Percentiles rank a stretch among this genome's conserved stretches.
Conservation (phyloP, 2,329 filamentous ascomycete genomes). For the Ophidiomyces ophidiicola region DNA sequence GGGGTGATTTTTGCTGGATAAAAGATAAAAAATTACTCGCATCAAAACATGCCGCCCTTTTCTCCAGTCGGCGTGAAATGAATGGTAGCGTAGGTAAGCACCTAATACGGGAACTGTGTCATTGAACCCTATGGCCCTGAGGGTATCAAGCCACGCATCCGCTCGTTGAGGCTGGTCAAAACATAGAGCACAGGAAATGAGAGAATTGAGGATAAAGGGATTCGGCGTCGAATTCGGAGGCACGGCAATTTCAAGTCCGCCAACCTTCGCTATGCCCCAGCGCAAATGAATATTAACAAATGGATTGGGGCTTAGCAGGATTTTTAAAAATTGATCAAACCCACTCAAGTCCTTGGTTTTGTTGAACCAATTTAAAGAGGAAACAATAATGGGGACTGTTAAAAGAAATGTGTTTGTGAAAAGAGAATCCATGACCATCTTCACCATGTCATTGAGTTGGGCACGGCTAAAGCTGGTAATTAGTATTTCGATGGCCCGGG, state of each 20-base stretch:
- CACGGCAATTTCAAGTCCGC: constrained; percentile 27
- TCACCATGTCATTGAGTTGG: constrained; percentile 30
- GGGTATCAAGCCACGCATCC: constrained; percentile 30
- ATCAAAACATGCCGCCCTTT: constrained; percentile 25
- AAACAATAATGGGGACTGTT: constrained; percentile 26
- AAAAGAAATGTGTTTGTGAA: constrained; percentile 29
- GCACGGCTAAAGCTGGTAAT: constrained; percentile 29
- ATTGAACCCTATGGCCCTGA: constrained; percentile 26
- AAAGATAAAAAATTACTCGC: constrained; percentile 27
- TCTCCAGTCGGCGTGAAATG: constrained; percentile 27
- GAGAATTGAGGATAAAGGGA: constrained; percentile 24
- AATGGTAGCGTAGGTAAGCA: constrained; percentile 30
- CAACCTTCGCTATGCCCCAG: constrained; percentile 18
- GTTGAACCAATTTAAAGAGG: constrained; percentile 28
- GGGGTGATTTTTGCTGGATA: constrained; percentile 24
- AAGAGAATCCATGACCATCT: constrained; percentile 28
- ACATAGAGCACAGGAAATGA: constrained; percentile 29
- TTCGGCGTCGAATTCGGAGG: constrained; percentile 26
- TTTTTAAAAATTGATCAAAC: constrained; percentile 31
- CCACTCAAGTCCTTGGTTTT: constrained; percentile 31
- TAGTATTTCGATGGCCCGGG: constrained; percentile 24
- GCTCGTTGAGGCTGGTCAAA: constrained; percentile 33
- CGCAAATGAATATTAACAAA: constrained; percentile 24
- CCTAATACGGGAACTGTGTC: constrained; percentile 29
- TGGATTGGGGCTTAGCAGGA: constrained; percentile 25